Conservation (phyloP, 192 early-diverging fungal species). For the Chytriomyces sp. region DNA sequence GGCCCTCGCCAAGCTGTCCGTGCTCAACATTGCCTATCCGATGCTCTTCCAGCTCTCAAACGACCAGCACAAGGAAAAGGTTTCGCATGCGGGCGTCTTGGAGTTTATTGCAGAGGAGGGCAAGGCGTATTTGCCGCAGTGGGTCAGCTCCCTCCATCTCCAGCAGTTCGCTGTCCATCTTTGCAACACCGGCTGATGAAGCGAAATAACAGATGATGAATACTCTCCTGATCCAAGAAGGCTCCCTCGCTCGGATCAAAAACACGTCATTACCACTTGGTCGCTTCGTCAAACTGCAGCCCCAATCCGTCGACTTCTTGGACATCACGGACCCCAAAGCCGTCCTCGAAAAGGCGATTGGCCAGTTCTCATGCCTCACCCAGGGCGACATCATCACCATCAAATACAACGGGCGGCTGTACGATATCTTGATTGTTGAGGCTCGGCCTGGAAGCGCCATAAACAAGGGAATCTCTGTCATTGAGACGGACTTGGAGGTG, state of each 20-base stretch:
- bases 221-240: conserved; percentile 72
- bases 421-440: conserved; percentile 87
- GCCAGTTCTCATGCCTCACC: conserved; percentile 89
- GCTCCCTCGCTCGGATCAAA: conserved; percentile 74
- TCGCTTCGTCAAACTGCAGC: conserved; percentile 90
- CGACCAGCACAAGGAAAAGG: conserved; percentile 39
- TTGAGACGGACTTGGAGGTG: conserved; percentile 95
- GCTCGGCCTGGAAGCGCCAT: conserved; percentile 78
- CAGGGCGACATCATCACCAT: conserved; percentile 89
- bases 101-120: conserved; percentile 99
- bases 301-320: conserved; percentile 91
- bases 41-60: conserved; percentile 87
- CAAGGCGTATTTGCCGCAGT: conserved; percentile 88
- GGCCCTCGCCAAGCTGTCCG: conserved; percentile 67
- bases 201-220: conserved; percentile 80
- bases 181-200: neutral
- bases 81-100: conserved; percentile 92
- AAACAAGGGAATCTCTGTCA: conserved; percentile 85
- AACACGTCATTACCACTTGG: conserved; percentile 79
- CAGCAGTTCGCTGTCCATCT: neutral
- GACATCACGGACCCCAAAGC: conserved; percentile 95
- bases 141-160: no score
- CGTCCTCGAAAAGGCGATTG: conserved; percentile 93
- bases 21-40: conserved; percentile 86
- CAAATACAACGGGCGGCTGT: conserved; percentile 82